A percentile compares a stretch with the other conserved stretches of the same genome.
These are phyloP conservation scores for Fusarium longipes DNA, from an alignment of 2,329 filamentous ascomycete species.

Conservation along the genomic window DNA sequence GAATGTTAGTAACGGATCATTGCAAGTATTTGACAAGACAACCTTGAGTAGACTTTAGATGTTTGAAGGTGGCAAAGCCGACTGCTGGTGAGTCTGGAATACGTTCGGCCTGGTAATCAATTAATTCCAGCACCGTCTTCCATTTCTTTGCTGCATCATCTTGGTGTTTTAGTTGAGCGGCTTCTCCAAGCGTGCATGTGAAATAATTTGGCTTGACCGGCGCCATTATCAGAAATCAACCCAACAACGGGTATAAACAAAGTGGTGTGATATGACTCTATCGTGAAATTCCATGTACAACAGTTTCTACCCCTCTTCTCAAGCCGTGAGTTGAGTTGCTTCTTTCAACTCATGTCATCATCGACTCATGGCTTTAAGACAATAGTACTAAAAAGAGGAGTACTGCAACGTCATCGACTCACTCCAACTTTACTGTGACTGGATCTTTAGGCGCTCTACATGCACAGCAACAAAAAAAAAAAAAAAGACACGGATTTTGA, in stretches of 20 bases:
- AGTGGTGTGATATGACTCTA: not conserved
- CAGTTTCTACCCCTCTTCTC: slow-evolving; percentile 2
- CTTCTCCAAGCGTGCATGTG: slow-evolving; percentile 69
- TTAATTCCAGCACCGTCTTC: slow-evolving; percentile 61
- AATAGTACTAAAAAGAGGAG: slow-evolving; percentile 8
- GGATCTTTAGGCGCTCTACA: slow-evolving; percentile 16
- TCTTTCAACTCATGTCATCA: slow-evolving; percentile 15
- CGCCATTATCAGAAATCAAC: not conserved
- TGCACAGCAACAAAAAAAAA: not conserved
- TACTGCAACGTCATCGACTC: slow-evolving; percentile 32
- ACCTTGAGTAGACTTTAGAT: slow-evolving; percentile 7
- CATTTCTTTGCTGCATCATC: slow-evolving; percentile 45
- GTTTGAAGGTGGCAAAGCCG: slow-evolving; percentile 56
- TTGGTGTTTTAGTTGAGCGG: slow-evolving; percentile 51
- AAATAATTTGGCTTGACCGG: slow-evolving; percentile 61
- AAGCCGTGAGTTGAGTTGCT: not conserved
- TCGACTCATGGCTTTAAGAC: not conserved
- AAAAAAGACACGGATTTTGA: not conserved
- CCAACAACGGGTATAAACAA: fast-evolving
- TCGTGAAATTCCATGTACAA: not conserved
- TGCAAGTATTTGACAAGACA: fast-evolving
- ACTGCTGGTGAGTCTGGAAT: slow-evolving; percentile 58
- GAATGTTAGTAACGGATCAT: not conserved
- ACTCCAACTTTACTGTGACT: slow-evolving; percentile 10
- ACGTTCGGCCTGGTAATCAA: slow-evolving; percentile 59